Evolutionary conservation across 495 filamentous ascomycete species (phyloP).

Genomic region (Aspergillus funiculosus): DNA sequence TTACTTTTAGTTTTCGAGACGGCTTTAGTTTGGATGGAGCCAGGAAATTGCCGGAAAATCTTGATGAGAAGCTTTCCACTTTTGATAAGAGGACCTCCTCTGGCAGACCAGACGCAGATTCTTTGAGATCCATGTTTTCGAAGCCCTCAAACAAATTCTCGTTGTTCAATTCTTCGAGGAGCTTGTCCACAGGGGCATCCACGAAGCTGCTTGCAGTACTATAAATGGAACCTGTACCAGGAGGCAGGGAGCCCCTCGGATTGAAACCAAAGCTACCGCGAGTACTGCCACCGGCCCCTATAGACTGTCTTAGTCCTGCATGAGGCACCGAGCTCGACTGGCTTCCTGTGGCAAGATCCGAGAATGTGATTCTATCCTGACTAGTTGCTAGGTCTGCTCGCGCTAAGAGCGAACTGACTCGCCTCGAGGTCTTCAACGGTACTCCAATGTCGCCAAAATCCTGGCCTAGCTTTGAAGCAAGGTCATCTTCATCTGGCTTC

Average conservation of each 20-base stretch:
- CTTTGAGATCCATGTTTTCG: slow-evolving; percentile 63
- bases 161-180: slow-evolving; percentile 65
- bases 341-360: slow-evolving; percentile 55
- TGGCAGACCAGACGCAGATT: slow-evolving; percentile 61
- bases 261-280: slow-evolving; percentile 56
- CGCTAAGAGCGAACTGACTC: slow-evolving; percentile 91
- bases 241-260: slow-evolving; percentile 36
- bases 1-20: slow-evolving; percentile 51
- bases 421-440: slow-evolving; percentile 67
- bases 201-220: slow-evolving; percentile 49
- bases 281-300: slow-evolving; percentile 60
- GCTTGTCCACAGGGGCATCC: slow-evolving; percentile 63
- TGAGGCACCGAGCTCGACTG: slow-evolving; percentile 41
- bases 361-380: slow-evolving; percentile 68
- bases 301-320: slow-evolving; percentile 64
- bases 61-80: slow-evolving; percentile 62
- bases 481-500: slow-evolving; percentile 47
- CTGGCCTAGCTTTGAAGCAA: slow-evolving; percentile 69
- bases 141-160: slow-evolving; percentile 61
- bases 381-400: slow-evolving; percentile 76
- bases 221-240: slow-evolving; percentile 37
- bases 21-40: slow-evolving; percentile 44
- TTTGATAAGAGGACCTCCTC: slow-evolving; percentile 70
- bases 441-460: slow-evolving; percentile 64
- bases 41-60: slow-evolving; percentile 51